Evolutionary conservation across 345 rosid species (phyloP).

Genomic region (Turnera subulata): DNA sequence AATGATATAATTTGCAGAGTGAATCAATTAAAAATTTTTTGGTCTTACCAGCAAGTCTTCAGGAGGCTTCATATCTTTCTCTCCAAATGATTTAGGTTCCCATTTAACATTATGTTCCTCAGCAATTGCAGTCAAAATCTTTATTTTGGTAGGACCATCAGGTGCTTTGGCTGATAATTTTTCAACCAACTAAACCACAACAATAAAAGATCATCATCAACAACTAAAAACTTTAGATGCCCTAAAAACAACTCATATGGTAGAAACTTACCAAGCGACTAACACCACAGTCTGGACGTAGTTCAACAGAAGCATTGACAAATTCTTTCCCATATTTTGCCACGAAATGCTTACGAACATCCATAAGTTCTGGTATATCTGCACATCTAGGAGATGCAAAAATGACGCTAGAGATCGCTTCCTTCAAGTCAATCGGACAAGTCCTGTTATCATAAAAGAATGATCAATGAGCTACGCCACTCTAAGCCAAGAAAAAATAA

Average conservation of each 20-base stretch:
- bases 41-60: slow-evolving; percentile 54
- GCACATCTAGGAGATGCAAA: slow-evolving; percentile 83
- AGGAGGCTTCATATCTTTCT: slow-evolving; percentile 42
- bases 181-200: slow-evolving; percentile 59
- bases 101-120: slow-evolving; percentile 72
- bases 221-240: background rate
- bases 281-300: slow-evolving; percentile 84
- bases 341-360: slow-evolving; percentile 60
- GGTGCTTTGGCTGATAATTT: slow-evolving; percentile 79
- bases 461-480: background rate
- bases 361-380: slow-evolving; percentile 69
- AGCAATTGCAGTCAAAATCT: slow-evolving; percentile 71
- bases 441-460: slow-evolving; percentile 30
- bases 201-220: background rate
- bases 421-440: slow-evolving; percentile 80
- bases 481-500: background rate
- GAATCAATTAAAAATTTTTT: slow-evolving; percentile 4
- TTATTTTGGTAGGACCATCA: slow-evolving; percentile 71
- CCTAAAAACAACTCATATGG: background rate
- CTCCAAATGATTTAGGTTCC: slow-evolving; percentile 62
- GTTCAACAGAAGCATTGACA: slow-evolving; percentile 59
- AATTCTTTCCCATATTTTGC: slow-evolving; percentile 94
- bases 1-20: background rate
- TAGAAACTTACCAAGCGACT: slow-evolving; percentile 63
- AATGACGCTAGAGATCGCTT: slow-evolving; percentile 57